Conservation (phyloP, 1,284 basidiomycete genomes). For the Sutorius eximius region DNA sequence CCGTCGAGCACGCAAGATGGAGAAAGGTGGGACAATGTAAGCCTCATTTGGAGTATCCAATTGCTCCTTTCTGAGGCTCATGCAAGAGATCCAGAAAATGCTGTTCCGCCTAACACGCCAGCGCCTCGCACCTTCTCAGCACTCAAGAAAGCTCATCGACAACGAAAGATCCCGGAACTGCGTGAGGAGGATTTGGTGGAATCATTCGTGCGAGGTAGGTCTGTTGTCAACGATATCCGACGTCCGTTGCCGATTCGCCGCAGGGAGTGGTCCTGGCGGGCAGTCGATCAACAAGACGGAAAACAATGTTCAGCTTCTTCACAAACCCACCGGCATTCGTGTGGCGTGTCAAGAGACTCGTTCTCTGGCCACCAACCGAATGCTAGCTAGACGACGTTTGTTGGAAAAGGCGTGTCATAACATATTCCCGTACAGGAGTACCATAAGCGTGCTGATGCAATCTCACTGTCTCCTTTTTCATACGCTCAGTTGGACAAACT, state of each 20-base stretch:
- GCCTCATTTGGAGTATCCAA: constrained; percentile 13
- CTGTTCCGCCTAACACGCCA: constrained; percentile 37
- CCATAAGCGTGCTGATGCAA: constrained; percentile 20
- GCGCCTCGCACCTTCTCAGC: constrained; percentile 56
- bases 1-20: constrained; percentile 46
- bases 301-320: constrained; percentile 78
- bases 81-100: constrained; percentile 40
- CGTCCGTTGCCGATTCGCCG: constrained; percentile 1
- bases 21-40: constrained; percentile 39
- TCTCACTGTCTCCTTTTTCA: constrained; percentile 2
- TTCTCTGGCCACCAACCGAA: constrained; percentile 68
- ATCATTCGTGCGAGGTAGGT: constrained; percentile 71
- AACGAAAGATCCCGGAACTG: constrained; percentile 62
- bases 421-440: constrained; percentile 14
- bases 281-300: constrained; percentile 86
- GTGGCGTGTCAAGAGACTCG: constrained; percentile 79
- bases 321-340: constrained; percentile 75
- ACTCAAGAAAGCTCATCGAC: constrained; percentile 64
- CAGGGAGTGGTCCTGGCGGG: constrained; percentile 81
- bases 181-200: constrained; percentile 74
- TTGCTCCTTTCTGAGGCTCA: constrained; percentile 32
- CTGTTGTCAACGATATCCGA: background rate
- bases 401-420: constrained; percentile 63
- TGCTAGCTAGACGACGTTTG: constrained; percentile 63
- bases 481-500: constrained; percentile 61